Conservation (phyloP, 768 basidiomycete genomes). For the Suillus sp. region DNA sequence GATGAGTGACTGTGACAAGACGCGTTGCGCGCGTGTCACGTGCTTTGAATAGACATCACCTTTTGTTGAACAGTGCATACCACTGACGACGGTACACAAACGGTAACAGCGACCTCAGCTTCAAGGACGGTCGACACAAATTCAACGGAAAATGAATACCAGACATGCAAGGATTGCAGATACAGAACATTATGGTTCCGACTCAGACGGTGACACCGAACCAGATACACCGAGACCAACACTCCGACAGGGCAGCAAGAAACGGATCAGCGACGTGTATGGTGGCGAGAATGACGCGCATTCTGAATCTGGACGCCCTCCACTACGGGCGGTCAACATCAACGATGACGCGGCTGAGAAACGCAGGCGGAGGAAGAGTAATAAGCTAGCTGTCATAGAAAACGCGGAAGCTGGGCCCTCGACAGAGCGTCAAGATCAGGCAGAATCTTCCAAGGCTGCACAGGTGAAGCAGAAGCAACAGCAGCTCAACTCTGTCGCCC, state of each 20-base stretch:
- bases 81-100: constrained; percentile 14
- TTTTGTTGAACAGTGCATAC: constrained; percentile 35
- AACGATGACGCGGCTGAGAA: constrained; percentile 92
- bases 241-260: constrained; percentile 34
- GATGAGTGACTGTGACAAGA: too few species aligned
- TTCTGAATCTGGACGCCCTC: constrained; percentile 44
- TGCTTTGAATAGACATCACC: constrained; percentile 19
- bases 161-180: constrained; percentile 26
- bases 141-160: constrained; percentile 19
- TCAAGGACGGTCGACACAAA: not conserved
- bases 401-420: constrained; percentile 61
- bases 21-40: constrained; percentile 14
- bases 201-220: constrained; percentile 35
- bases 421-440: constrained; percentile 37
- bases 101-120: not conserved
- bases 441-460: constrained; percentile 45
- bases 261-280: constrained; percentile 52
- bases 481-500: constrained; percentile 60
- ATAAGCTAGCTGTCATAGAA: constrained; percentile 60
- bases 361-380: constrained; percentile 77
- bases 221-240: constrained; percentile 33
- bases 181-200: constrained; percentile 17
- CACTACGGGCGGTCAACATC: constrained; percentile 41
- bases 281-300: constrained; percentile 39
- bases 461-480: constrained; percentile 58